A percentile compares a stretch with the other conserved stretches of the same genome.
Conservation (phyloP, 805 yeast species). For the Brettanomyces anomalus region DNA sequence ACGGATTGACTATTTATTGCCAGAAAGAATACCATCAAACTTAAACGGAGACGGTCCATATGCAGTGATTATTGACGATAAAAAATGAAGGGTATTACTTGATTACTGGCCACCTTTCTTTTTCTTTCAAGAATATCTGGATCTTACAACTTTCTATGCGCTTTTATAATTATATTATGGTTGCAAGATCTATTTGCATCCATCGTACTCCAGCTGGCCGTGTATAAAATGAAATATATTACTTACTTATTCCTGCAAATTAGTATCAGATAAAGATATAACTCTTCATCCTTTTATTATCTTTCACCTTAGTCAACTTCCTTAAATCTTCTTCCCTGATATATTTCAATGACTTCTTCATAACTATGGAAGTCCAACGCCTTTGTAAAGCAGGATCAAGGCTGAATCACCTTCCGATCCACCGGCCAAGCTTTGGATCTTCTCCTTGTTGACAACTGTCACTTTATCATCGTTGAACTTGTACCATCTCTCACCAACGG, state of each 20-base stretch:
- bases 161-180: no score
- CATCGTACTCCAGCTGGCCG: no score
- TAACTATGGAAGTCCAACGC: conserved; percentile 48
- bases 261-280: background rate
- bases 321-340: background rate
- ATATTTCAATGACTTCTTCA: background rate
- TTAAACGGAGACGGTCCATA: background rate
- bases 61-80: background rate
- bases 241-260: background rate
- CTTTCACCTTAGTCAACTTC: background rate
- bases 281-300: background rate
- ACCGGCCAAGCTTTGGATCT: conserved; percentile 80
- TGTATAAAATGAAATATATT: no score
- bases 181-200: no score
- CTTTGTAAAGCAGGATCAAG: conserved; percentile 76
- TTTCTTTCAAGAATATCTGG: no score
- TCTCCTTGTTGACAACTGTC: conserved; percentile 64
- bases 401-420: conserved; percentile 99
- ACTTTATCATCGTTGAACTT: conserved; percentile 92
- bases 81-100: no score
- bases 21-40: background rate
- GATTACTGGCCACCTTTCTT: no score
- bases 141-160: no score
- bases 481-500: conserved; percentile 78
- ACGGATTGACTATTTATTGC: no score